Base-by-base conservation (phyloP, 495 filamentous ascomycete species). In the Neurospora hispaniola region DNA sequence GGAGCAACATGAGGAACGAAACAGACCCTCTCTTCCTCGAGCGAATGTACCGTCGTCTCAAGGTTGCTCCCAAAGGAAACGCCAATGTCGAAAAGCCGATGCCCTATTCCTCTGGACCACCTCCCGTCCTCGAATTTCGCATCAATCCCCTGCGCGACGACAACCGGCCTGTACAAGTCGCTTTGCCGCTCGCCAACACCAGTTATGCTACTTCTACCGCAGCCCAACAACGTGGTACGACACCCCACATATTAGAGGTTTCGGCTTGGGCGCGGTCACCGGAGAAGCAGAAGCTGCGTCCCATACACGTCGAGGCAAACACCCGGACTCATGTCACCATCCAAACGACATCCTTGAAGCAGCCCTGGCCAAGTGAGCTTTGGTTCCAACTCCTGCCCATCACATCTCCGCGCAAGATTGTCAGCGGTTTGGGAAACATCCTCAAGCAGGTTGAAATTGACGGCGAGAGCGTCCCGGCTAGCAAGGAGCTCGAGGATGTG, bases 341-440 rank as follows among this genome's bases (percentile, higher is more conserved):
- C 39, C 69, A 71, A 72, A 31, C 41, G 71, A 62, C 70, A 70
- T 43, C 70, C 70, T 38, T 66, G 23, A 31, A 66, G 27, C 23
- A 66, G 23, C 54, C 48, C 23, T 59, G 48, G 11, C 11, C 5
- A 59, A 59, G 48, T 12, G 23, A 14, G 23, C 2, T 10, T 23
- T 83, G 71, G n/a, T 77, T 90, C 54, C 88, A 87, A n/a, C 80
- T 94, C 14, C 71, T 90, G 43, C 88, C 91, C 0, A 78, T 97
- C 7, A 93, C 91, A 0, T 79, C 84, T 38, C 85, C 90, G 44
- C 86, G 91, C 48, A 85, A 79, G 66, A 88, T 97, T 71, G 80
- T 88, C 18, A 84, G 86, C 23, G 87, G 91, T 48, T 89, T 96
- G 80, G 94, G 94, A 12, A 97, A 97, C 76, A 95, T 97, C 59